Base-by-base conservation (phyloP, 2,329 filamentous ascomycete genomes). In the Byssothecium circinans region DNA sequence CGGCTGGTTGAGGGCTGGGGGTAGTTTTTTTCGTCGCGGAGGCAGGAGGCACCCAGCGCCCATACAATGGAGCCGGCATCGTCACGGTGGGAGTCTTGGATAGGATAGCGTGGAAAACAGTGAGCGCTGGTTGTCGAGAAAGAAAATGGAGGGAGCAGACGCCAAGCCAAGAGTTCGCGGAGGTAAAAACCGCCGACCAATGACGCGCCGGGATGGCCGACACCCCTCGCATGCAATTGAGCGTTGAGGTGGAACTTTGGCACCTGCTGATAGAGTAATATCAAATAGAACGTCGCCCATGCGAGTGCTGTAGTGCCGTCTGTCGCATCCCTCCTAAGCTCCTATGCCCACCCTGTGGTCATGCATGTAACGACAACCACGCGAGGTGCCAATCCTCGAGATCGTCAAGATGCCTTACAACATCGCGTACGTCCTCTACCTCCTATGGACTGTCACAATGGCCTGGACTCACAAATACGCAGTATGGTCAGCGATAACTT, bases 401-500 rank as follows among this genome's bases (percentile, higher is more conserved):
- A 30, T 17, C 36, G 32, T 40, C 62, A 64, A 60, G 19, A 87
- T 87, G 84, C 78, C 83, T 44, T 87, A 87, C 77, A 86, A 86
- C 61, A 87, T 87, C 67, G 84, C 84, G 82, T 84, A 72, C 61
- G 81, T 71, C 41, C 17, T n/a, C 27, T 10, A 7, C 35, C 8
- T 20, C 19, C 15, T n/a, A 18, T 22, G 19, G n/a, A n/a, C n/a
- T n/a, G n/a, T n/a, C 30, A 32, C 30, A 8, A 41, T 19, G 20
- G 32, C 14, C 11, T 27, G 19, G 44, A 48, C 56, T 63, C 27
- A 62, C 39, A 29, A 30, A 11, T 12, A 18, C 8, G 18, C 57
- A 85, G 82, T 50, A 99, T 99, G 94, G 89, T 96, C 71, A 91
- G 92, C 81, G 94, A 99, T 79, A 96, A 95, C 81, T 99, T 99